Evolutionary conservation across 1,284 basidiomycete genomes (phyloP).

Genomic region (Trichosporon coremiiforme): DNA sequence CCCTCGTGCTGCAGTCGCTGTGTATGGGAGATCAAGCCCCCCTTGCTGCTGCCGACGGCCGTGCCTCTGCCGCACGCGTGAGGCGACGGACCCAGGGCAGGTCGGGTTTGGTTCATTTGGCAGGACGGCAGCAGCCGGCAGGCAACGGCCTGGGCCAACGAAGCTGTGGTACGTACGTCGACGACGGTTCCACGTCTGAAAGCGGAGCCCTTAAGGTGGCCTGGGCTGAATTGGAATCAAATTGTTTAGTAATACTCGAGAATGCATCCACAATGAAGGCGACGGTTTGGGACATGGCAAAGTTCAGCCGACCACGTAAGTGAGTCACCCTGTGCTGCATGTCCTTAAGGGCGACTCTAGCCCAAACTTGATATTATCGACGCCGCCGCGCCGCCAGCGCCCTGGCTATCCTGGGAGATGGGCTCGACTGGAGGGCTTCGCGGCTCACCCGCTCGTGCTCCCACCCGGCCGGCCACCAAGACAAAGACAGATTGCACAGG

Average conservation of each 20-base stretch:
- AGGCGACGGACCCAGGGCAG: background rate
- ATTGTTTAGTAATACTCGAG: background rate
- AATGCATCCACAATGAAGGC: constrained; percentile 6
- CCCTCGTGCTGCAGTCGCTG: too few relatives aligned
- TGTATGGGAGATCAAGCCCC: too few relatives aligned
- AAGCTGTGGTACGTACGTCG: background rate
- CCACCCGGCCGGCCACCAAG: background rate
- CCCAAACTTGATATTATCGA: constrained; percentile 12
- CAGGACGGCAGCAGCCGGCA: background rate
- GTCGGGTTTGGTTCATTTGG: background rate
- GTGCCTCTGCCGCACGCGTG: background rate
- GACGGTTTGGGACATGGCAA: constrained; percentile 13
- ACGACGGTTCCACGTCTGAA: constrained; percentile 9
- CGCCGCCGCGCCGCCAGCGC: background rate
- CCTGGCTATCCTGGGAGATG: too few relatives aligned
- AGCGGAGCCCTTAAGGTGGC: background rate
- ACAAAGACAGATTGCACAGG: constrained; percentile 8
- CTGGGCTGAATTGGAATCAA: constrained; percentile 12
- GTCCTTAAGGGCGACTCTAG: constrained; percentile 5
- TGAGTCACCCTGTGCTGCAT: constrained; percentile 6
- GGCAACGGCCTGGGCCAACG: background rate
- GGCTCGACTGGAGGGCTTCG: background rate
- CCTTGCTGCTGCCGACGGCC: too few relatives aligned
- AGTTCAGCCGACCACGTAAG: constrained; percentile 13
- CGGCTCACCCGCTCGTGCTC: background rate